Evolutionary conservation across 331 rosid genomes (phyloP), one percentile per base, ranked within the genome.

Genomic region (Cydonia oblonga): DNA sequence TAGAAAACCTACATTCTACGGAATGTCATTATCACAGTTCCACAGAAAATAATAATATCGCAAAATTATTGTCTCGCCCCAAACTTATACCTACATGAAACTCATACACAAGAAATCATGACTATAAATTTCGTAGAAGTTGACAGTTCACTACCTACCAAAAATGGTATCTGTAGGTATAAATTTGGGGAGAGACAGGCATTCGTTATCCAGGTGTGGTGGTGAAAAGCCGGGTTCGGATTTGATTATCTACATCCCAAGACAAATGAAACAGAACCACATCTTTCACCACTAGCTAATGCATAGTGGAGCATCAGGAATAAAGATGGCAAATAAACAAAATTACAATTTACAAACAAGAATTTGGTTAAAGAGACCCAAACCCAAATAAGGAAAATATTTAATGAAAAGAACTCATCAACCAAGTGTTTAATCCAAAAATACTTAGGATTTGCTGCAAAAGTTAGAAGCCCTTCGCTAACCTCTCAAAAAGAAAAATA

Each of bases 401-500:
- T 26, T 7, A 59, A 25, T 6, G 20, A 3, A 13, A 59, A 59
- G 3, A 26, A 59, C 20, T 59, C 35, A 18, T 59, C n/a, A 59
- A 59, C 64, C 32, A 59, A 14, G 35, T 14, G 35, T 59, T 59
- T 59, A 60, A 14, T 60, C 35, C 65, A 60, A 60, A 60, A 1
- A 60, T 59, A 60, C 9, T 49, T 49, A 3, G n/a, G 12, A 7
- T 59, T 25, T 59, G 6, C 12, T 3, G 29, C 35, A 26, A 25
- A 14, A 26, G 10, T 26, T 60, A 26, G 0, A 6, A 59, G 35
- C 14, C 12, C 11, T 6, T 35, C n/a, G 25, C 64, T 20, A 40
- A 22, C 18, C 9, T 61, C 59, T 63, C 40, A 32, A 6, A 22
- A 71, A n/a, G 72, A 33, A 65, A 33, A 62, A 66, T 73, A 93